Conservation (phyloP, 495 filamentous ascomycete species). For the Aspergillus sparsus region DNA sequence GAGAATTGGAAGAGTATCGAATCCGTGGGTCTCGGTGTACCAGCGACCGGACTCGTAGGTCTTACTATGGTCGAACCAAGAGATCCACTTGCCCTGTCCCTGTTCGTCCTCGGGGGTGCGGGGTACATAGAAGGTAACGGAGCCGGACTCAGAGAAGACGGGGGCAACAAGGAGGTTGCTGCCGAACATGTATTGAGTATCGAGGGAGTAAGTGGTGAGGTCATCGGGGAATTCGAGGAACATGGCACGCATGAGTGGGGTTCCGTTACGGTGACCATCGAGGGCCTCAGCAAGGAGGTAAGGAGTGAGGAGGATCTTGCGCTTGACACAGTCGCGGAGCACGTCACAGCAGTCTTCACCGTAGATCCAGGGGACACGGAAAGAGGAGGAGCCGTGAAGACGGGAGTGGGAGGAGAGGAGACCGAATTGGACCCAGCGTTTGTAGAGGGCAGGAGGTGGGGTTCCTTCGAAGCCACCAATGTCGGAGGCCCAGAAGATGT, state of each 20-base stretch:
- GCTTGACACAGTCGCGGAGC: constrained; percentile 56
- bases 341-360: constrained; percentile 62
- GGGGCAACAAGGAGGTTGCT: constrained; percentile 59
- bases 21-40: constrained; percentile 48
- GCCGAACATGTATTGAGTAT: constrained; percentile 69
- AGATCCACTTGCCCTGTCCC: constrained; percentile 54
- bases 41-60: constrained; percentile 41
- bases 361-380: constrained; percentile 72
- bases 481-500: constrained; percentile 68
- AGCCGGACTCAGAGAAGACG: constrained; percentile 58
- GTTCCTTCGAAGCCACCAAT: constrained; percentile 75
- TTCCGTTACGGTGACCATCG: constrained; percentile 43
- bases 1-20: constrained; percentile 44
- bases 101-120: constrained; percentile 28
- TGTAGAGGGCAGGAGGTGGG: constrained; percentile 68
- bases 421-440: constrained; percentile 74
- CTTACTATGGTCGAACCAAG: constrained; percentile 46
- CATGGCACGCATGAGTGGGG: constrained; percentile 60
- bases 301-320: constrained; percentile 64
- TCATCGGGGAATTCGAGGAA: constrained; percentile 68
- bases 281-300: constrained; percentile 60
- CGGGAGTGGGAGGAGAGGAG: constrained; percentile 67
- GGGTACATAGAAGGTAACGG: constrained; percentile 65
- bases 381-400: constrained; percentile 65
- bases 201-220: constrained; percentile 61